phyloP scores from a whole-genome alignment of 179 eudicot species.

The Patellifolia procumbens region DNA sequence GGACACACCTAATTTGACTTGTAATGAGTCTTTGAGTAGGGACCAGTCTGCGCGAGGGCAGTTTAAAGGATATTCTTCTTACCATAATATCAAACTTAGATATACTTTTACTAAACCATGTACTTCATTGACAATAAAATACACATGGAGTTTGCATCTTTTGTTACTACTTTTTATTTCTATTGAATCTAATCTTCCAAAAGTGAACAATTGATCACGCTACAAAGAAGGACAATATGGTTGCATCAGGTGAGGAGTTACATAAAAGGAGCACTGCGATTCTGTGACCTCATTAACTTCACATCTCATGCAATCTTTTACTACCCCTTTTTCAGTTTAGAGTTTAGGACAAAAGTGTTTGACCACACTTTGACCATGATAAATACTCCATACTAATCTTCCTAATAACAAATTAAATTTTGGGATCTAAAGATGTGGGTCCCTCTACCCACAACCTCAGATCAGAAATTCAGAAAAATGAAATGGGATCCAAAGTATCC shows the following conservation, averaged over 20 bases:
- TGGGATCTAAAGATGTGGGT: slow-evolving; percentile 25
- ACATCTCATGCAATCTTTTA: background rate
- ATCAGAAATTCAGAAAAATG: slow-evolving; percentile 23
- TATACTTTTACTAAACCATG: too few relatives aligned
- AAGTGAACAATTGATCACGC: slow-evolving; percentile 5
- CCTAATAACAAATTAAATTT: background rate
- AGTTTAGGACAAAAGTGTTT: slow-evolving; percentile 13
- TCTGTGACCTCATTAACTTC: background rate
- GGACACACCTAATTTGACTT: too few relatives aligned
- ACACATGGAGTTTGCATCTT: background rate
- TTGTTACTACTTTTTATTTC: background rate
- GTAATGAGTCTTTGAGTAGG: too few relatives aligned
- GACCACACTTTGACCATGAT: slow-evolving; percentile 31
- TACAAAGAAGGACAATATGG: background rate
- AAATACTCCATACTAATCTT: background rate
- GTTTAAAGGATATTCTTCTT: too few relatives aligned
- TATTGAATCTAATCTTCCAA: background rate
- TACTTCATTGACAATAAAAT: too few relatives aligned
- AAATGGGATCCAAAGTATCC: slow-evolving; percentile 35
- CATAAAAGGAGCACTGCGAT: background rate
- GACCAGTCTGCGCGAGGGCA: too few relatives aligned
- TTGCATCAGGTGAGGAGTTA: slow-evolving; percentile 8
- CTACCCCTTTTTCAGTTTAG: background rate
- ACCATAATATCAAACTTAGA: too few relatives aligned
- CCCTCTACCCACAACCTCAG: slow-evolving; percentile 21